These are phyloP conservation scores for Pseudocercospora macadamiae DNA, from an alignment of 2,329 filamentous ascomycete species.

Conservation along the genomic window DNA sequence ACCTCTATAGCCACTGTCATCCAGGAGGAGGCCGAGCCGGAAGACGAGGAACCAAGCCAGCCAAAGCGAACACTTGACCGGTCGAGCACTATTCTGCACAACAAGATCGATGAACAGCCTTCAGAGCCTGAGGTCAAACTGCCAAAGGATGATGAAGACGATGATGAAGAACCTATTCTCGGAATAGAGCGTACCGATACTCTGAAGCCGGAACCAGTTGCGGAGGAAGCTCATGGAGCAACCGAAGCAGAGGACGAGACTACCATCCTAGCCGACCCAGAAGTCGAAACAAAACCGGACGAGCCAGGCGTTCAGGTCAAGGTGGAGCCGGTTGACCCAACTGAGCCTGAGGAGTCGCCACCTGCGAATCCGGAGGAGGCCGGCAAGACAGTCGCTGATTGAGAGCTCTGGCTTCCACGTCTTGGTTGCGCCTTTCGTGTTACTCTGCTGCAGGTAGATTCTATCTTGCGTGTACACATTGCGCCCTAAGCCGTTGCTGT, in stretches of 20 bases:
- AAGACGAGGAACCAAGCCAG: conserved; percentile 30
- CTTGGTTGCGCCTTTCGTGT: not conserved
- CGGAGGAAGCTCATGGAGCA: not conserved
- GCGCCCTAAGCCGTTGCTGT: not conserved
- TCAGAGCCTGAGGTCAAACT: conserved; percentile 52
- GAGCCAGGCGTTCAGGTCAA: conserved; percentile 19
- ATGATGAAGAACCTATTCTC: not conserved
- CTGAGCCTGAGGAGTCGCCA: conserved; percentile 14
- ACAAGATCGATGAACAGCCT: conserved; percentile 10
- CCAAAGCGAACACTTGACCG: conserved; percentile 32
- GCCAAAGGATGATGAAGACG: conserved; percentile 33
- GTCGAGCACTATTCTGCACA: conserved; percentile 28
- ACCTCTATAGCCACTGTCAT: conserved; percentile 75
- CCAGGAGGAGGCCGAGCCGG: conserved; percentile 75
- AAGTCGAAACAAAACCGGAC: conserved; percentile 11
- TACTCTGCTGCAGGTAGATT: not conserved
- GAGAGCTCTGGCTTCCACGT: conserved; percentile 1
- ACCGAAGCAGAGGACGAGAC: conserved; percentile 13
- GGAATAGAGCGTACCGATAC: conserved; percentile 7
- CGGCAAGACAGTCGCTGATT: conserved; percentile 27
- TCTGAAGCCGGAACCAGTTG: conserved; percentile 1
- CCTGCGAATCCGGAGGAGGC: conserved; percentile 45
- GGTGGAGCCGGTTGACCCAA: conserved; percentile 26
- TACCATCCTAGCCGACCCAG: conserved; percentile 11
- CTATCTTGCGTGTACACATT: no score